Base-by-base conservation (phyloP, 2,329 filamentous ascomycete species). In the Thielaviopsis musarum region DNA sequence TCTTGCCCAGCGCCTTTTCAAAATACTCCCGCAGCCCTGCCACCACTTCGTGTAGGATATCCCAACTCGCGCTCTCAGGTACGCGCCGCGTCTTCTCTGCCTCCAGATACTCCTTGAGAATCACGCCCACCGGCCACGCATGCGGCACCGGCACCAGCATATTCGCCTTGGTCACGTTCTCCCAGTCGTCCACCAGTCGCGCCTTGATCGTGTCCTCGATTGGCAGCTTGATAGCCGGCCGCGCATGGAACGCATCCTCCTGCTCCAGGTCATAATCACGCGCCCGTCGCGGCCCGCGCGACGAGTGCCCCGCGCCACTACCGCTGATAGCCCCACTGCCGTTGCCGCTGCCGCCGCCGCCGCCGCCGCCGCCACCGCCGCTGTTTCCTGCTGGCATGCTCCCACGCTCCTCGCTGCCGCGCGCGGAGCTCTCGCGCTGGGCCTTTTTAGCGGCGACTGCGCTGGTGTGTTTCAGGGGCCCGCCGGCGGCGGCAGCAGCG, bases 161-260 rank as follows among this genome's bases (percentile, higher is more conserved):
- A 65, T 89, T 82, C 69, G 94, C 93, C 74, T 96, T 97, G 60
- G 93, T 98, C 63, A 98, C 84, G 66, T 96, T 95, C 71, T 98
- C 93, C 93, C 93, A 98, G 70, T 98, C 93, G 69, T 98, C 93
- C 22, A 98, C 93, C 2, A 98, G 81, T 63, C 95, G 79, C 17
- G 87, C 88, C 74, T 97, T 96, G 64, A 98, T 78, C 64, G 87
- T 82, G 68, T 97, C 93, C 0, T 93, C 90, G 64, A 97, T 83
- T 56, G 84, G 79, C 51, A 98, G 80, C 66, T 89, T 88, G 66
- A 98, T 85, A 19, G 89, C 88, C 21, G 91, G 91, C 61, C 90
- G 84, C 63, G 80, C 78, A 67, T 90, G 82, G 69, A 95, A 98
- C 4, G 79, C 76, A 62, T 97, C 93, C 74, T 97, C 93, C 91